Base-by-base conservation (phyloP, 2,329 filamentous ascomycete species). In the Exophiala sideris region DNA sequence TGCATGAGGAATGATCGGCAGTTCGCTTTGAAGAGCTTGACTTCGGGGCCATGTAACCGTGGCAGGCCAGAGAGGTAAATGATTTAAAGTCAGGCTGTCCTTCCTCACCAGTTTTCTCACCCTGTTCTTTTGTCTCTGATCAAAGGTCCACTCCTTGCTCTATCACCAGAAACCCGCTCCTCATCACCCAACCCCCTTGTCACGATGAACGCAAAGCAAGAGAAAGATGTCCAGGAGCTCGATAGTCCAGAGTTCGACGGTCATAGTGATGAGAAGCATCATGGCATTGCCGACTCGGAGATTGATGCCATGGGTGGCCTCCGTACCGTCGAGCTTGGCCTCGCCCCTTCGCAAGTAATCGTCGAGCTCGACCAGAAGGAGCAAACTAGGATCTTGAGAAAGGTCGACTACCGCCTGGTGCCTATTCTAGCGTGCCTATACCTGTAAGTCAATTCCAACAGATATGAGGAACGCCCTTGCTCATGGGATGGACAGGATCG, bases 381-480 rank as follows among this genome's bases (percentile, higher is more conserved):
- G 38, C 32, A 52, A 16, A 36, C 11, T 7, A 18, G 40, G n/a
- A 50, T 54, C 21, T 18, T 54, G 10, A 16, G 46, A 8, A 54
- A 56, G 16, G 34, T 58, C 16, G 56, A 58, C 40, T 46, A 35
- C 32, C 48, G 53, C 14, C 38, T 58, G n/a, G 32, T 58, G 9
- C 56, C 56, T 5, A 10, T 56, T 3, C 44, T 58, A 32, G 48
- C 34, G 5, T 45, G 52, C 9, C 24, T 60, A 38, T 58, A 57
- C 29, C 48, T 55, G 54, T 57, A 54, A 46, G 57, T 59, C 12
- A 14, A 57, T 50, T 57, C 33, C 48, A 54, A 49, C 2, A 10
- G 8, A 16, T 20, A 18, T 18, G 16, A 18, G 34, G 9, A 20
- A n/a, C 11, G 12, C 11, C 29, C 12, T 3, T 12, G 51, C 48